A percentile compares a stretch with the other conserved stretches of the same genome.
Conservation (phyloP, 176 grass and related monocot genomes). For the Tillandsia fasciculata region DNA sequence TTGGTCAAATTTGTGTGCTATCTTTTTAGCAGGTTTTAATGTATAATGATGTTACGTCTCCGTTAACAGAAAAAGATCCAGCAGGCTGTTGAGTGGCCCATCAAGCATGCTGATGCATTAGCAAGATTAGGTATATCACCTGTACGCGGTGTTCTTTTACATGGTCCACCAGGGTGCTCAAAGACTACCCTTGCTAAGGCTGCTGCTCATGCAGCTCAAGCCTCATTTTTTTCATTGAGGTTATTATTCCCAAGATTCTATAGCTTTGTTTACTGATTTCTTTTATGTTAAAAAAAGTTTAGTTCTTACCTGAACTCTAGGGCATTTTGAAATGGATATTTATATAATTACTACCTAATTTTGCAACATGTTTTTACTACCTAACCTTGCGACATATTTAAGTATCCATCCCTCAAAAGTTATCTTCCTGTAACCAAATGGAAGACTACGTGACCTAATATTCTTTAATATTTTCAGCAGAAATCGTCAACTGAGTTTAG, state of each 20-base stretch:
- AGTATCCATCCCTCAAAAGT: no score
- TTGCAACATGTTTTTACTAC: no score
- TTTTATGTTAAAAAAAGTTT: neutral
- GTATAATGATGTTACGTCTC: slow-evolving; percentile 13
- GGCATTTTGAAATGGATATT: neutral
- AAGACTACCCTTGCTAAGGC: slow-evolving; percentile 87
- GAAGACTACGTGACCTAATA: no score
- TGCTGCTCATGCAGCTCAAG: slow-evolving; percentile 75
- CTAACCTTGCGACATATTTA: no score
- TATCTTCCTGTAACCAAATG: no score
- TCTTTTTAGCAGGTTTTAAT: slow-evolving; percentile 12
- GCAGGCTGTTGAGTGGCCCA: slow-evolving; percentile 90
- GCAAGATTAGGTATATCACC: slow-evolving; percentile 75
- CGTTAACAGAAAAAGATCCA: slow-evolving; percentile 60
- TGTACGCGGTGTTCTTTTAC: slow-evolving; percentile 72
- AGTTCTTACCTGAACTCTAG: neutral
- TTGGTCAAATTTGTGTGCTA: neutral
- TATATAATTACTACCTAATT: no score
- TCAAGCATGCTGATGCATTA: slow-evolving; percentile 64
- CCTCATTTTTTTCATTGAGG: slow-evolving; percentile 97
- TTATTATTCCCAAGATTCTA: neutral
- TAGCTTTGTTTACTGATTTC: neutral
- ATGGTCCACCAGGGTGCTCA: slow-evolving; percentile 86
- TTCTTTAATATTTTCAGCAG: no score
- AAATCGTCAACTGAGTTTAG: no score